phyloP scores from a whole-genome alignment of 2,329 filamentous ascomycete genomes.

The Fusarium praegraminearum region DNA sequence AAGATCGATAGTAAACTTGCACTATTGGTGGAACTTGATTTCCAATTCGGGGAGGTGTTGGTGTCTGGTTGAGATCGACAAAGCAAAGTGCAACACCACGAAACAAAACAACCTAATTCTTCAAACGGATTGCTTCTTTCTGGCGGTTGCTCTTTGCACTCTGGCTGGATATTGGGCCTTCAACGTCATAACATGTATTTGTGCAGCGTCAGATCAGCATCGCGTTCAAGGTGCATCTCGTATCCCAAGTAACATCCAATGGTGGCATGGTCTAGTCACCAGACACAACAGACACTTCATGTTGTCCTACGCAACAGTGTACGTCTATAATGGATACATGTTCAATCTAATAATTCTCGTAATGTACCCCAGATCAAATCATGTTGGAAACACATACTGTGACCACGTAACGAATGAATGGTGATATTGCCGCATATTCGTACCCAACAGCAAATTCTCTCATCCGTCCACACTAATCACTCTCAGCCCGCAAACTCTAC shows the following conservation, averaged over 20 bases:
- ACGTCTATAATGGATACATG: background rate
- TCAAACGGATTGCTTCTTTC: slow-evolving; percentile 2
- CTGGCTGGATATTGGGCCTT: background rate
- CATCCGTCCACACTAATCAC: background rate
- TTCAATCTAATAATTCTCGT: background rate
- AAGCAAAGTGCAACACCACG: slow-evolving; percentile 16
- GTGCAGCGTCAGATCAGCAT: slow-evolving; percentile 16
- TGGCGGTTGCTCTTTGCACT: background rate
- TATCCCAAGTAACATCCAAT: slow-evolving; percentile 24
- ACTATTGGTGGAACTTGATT: slow-evolving; percentile 30
- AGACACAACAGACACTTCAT: background rate
- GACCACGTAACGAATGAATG: background rate
- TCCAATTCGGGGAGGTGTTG: slow-evolving; percentile 15
- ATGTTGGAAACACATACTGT: background rate
- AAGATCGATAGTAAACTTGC: slow-evolving; percentile 3
- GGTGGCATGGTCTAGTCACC: background rate
- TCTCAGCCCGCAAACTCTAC: background rate
- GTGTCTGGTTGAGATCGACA: background rate
- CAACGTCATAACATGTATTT: background rate
- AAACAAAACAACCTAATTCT: slow-evolving; percentile 11
- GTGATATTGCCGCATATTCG: background rate
- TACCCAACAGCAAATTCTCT: background rate
- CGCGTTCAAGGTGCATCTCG: slow-evolving; percentile 12
- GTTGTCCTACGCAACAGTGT: background rate
- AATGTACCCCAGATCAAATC: background rate